These are phyloP conservation scores for Dendrobium catenatum DNA, from an alignment of 106 monocot genomes.

Conservation along the genomic window DNA sequence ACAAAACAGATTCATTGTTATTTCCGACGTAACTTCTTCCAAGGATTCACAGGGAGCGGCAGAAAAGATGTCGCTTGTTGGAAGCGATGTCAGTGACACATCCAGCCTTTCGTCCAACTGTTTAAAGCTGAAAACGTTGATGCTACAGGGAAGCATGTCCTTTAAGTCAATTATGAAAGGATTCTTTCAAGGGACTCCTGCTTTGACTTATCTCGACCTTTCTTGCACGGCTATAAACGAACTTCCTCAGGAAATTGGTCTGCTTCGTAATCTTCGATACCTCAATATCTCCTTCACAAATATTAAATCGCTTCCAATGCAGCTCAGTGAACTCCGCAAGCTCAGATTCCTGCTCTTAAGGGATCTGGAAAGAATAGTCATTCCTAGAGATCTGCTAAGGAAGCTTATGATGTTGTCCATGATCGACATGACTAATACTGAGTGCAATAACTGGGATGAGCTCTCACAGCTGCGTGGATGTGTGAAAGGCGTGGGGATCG, in stretches of 20 bases:
- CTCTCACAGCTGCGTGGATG: not conserved
- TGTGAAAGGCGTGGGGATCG: not conserved
- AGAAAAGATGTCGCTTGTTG: slow-evolving; percentile 3
- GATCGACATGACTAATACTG: slow-evolving; percentile 7
- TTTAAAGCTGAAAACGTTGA: slow-evolving; percentile 7
- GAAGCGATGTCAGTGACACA: not conserved
- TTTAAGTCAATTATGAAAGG: not conserved
- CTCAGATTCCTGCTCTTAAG: slow-evolving; percentile 10
- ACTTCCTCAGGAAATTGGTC: slow-evolving; percentile 7
- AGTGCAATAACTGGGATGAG: slow-evolving; percentile 6
- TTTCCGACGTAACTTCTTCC: not conserved
- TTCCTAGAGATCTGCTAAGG: slow-evolving; percentile 10
- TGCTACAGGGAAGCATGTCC: slow-evolving; percentile 3
- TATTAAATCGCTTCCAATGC: slow-evolving; percentile 3
- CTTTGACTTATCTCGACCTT: slow-evolving; percentile 22
- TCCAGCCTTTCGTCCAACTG: not conserved
- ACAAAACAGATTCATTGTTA: not conserved
- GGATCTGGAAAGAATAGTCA: not conserved
- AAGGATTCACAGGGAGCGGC: not conserved
- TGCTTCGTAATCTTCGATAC: slow-evolving; percentile 3
- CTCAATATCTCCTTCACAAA: slow-evolving; percentile 13
- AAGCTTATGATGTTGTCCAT: slow-evolving; percentile 3
- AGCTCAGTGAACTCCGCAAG: not conserved
- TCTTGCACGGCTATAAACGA: slow-evolving; percentile 4
- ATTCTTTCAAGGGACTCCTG: slow-evolving; percentile 2